A percentile compares a stretch with the other conserved stretches of the same genome.
Conservation (phyloP, 352 stramenopile species). For the Globisporangium parvum region DNA sequence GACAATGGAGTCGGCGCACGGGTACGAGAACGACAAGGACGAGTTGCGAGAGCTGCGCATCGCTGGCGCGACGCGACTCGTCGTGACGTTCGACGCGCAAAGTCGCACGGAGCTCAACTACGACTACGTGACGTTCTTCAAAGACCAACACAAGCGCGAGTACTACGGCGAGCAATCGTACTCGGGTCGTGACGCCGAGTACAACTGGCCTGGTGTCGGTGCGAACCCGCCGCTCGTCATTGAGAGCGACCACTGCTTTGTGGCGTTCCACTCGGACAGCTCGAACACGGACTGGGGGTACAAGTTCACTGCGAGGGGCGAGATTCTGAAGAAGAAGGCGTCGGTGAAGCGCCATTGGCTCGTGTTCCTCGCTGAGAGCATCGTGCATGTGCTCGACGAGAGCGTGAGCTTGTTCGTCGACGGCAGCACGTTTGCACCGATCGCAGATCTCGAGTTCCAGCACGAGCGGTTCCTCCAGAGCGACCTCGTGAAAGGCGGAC, state of each 20-base stretch:
- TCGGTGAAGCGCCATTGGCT: constrained; percentile 61
- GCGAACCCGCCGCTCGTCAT: constrained; percentile 65
- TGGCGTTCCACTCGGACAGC: constrained; percentile 80
- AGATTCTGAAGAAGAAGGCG: constrained; percentile 57
- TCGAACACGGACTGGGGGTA: constrained; percentile 84
- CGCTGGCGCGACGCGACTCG: constrained; percentile 59
- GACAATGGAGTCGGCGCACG: constrained; percentile 72
- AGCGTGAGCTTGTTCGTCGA: constrained; percentile 43
- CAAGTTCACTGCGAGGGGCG: constrained; percentile 62
- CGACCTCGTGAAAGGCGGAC: constrained; percentile 60
- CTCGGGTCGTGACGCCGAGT: constrained; percentile 60
- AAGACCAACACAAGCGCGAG: constrained; percentile 43
- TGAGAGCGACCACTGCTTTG: constrained; percentile 68
- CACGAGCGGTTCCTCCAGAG: constrained; percentile 57
- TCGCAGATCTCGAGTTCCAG: constrained; percentile 38
- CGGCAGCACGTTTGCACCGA: constrained; percentile 34
- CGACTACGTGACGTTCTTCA: constrained; percentile 88
- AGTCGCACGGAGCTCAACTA: constrained; percentile 83
- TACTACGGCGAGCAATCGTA: constrained; percentile 72
- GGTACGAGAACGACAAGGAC: constrained; percentile 81
- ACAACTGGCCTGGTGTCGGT: constrained; percentile 77
- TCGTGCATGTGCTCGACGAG: constrained; percentile 47
- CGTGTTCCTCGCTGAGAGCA: constrained; percentile 37
- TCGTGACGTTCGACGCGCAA: constrained; percentile 76
- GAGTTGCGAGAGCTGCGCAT: constrained; percentile 64